phyloP scores from a whole-genome alignment of 495 filamentous ascomycete species.

The Hypoxylon subgilvum region DNA sequence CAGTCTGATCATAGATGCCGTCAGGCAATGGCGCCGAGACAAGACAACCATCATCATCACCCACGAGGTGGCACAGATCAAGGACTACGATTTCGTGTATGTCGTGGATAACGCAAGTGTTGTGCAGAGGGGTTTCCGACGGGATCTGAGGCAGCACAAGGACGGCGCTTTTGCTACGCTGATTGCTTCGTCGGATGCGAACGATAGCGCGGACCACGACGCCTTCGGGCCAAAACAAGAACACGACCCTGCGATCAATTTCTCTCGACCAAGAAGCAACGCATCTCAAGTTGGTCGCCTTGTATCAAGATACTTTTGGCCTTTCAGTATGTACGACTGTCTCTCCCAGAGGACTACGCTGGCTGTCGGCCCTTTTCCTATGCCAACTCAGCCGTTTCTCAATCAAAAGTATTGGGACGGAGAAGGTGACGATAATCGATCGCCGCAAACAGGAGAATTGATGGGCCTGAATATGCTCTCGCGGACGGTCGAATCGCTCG shows the following conservation, averaged over 20 bases:
- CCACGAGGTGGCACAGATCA: constrained; percentile 85
- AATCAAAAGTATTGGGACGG: neutral
- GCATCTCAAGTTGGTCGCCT: constrained; percentile 2
- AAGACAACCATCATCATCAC: constrained; percentile 93
- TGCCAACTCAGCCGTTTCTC: neutral
- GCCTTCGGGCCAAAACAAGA: neutral
- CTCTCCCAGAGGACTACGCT: constrained; percentile 1
- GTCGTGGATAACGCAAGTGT: constrained; percentile 75
- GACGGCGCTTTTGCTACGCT: constrained; percentile 43
- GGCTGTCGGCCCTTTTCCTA: neutral
- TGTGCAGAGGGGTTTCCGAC: constrained; percentile 68
- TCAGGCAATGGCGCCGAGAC: constrained; percentile 73
- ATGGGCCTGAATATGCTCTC: neutral
- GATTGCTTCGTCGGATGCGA: constrained; percentile 1
- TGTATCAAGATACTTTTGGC: constrained; percentile 22
- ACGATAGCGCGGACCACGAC: neutral
- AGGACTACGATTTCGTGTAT: constrained; percentile 76
- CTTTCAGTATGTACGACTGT: constrained; percentile 7
- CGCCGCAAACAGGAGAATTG: neutral
- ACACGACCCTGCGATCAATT: constrained; percentile 7
- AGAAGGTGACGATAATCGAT: neutral
- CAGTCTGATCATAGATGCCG: constrained; percentile 69
- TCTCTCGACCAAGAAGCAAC: constrained; percentile 15
- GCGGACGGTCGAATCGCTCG: neutral
- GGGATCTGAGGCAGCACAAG: constrained; percentile 42